phyloP scores from a whole-genome alignment of 495 filamentous ascomycete species.

The Tirmania nivea region DNA sequence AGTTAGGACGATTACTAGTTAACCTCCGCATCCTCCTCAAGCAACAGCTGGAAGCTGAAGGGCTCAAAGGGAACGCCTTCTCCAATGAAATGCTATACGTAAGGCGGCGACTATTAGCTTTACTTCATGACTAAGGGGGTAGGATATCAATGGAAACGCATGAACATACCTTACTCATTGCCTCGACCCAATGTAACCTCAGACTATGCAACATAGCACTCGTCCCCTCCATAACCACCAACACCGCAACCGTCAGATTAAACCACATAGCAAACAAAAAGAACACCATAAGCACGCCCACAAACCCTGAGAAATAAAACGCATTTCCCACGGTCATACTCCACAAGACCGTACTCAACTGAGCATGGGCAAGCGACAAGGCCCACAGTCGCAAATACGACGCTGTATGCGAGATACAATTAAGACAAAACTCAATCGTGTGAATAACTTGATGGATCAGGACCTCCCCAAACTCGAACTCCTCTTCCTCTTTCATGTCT shows the following conservation, averaged over 20 bases:
- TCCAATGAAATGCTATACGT: conserved; percentile 45
- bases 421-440: conserved; percentile 89
- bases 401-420: conserved; percentile 96
- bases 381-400: conserved; percentile 99
- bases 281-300: conserved; percentile 60
- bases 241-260: conserved; percentile 35
- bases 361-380: conserved; percentile 63
- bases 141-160: background rate
- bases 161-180: conserved; percentile 42
- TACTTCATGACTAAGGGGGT: background rate
- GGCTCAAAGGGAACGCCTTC: conserved; percentile 79
- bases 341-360: conserved; percentile 92
- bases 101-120: background rate
- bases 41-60: conserved; percentile 67
- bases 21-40: conserved; percentile 38
- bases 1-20: no score
- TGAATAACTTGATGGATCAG: conserved; percentile 99
- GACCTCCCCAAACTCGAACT: conserved; percentile 86
- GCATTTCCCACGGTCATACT: conserved; percentile 71
- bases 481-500: conserved; percentile 67
- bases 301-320: conserved; percentile 39
- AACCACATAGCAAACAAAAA: conserved; percentile 75
- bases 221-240: conserved; percentile 60
- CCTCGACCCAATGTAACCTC: conserved; percentile 95
- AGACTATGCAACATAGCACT: conserved; percentile 85